phyloP scores from a whole-genome alignment of 352 stramenopile species.

The Phytophthora parvispora region DNA sequence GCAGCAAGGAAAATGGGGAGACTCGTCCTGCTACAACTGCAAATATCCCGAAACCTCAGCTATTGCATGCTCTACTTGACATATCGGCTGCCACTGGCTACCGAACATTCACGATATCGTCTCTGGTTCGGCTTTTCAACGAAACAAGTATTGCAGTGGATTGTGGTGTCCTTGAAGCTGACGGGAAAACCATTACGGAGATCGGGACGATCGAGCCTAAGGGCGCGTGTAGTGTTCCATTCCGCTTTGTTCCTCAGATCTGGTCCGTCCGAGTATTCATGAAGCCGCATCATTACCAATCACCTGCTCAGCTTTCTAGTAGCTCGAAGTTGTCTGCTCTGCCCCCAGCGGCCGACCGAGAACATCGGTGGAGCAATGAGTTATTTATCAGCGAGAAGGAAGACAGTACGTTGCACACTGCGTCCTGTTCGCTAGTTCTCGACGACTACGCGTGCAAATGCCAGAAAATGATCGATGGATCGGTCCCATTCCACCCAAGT shows the following conservation, averaged over 20 bases:
- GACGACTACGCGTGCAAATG: slow-evolving; percentile 84
- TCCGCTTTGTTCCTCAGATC: slow-evolving; percentile 68
- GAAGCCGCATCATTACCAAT: slow-evolving; percentile 49
- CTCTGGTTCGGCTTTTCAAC: slow-evolving; percentile 83
- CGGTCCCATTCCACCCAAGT: slow-evolving; percentile 74
- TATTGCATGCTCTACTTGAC: slow-evolving; percentile 78
- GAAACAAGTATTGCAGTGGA: slow-evolving; percentile 68
- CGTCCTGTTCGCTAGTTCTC: slow-evolving; percentile 72
- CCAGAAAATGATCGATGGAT: slow-evolving; percentile 84
- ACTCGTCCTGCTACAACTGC: background rate
- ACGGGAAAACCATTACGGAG: slow-evolving; percentile 67
- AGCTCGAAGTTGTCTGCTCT: slow-evolving; percentile 16
- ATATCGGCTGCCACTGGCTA: slow-evolving; percentile 77
- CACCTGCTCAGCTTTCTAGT: background rate
- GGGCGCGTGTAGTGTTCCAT: slow-evolving; percentile 70
- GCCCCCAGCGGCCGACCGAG: slow-evolving; percentile 32
- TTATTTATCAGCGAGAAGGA: slow-evolving; percentile 81
- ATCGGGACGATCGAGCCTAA: slow-evolving; percentile 75
- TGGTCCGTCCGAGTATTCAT: slow-evolving; percentile 72
- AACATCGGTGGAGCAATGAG: slow-evolving; percentile 88
- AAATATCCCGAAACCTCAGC: slow-evolving; percentile 14
- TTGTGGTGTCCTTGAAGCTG: slow-evolving; percentile 64
- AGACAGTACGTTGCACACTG: slow-evolving; percentile 63
- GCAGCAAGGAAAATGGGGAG: slow-evolving; percentile 4
- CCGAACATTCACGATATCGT: slow-evolving; percentile 85